Base-by-base conservation (phyloP, 2,329 filamentous ascomycete species). In the Beauveria pseudobassiana region DNA sequence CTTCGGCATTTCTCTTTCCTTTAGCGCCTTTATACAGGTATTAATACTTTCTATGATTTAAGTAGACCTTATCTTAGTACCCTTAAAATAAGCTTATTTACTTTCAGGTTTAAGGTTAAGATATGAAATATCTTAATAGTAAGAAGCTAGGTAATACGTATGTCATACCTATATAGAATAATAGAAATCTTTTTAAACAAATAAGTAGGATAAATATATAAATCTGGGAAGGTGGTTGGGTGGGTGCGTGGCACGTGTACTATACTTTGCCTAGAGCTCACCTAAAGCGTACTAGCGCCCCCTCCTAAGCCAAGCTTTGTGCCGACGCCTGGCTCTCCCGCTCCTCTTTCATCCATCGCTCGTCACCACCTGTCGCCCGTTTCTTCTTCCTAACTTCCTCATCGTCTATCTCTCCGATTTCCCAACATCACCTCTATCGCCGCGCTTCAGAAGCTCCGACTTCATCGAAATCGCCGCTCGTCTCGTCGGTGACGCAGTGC, bases 401-500 rank as follows among this genome's bases (percentile, higher is more conserved):
- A 42, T 42, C 34, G 5, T 22, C n/a, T n/a, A 6, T 45, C 28
- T 46, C 55, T 22, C 14, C 12, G 46, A 16, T 24, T 48, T 16
- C n/a, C 20, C 46, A 42, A 59, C 45, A 9, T 18, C 22, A 18
- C 43, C 4, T 45, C 43, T 46, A 42, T 40, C 55, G 24, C 45
- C 5, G 45, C 30, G 18, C 40, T 28, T 22, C 8, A n/a, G 28
- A 12, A 59, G 45, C 20, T 16, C 26, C 30, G 48, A 40, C 7
- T 24, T 24, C 18, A 59, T 20, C 24, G 34, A 59, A 45, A 51
- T 51, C 38, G 57, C 20, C 16, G 38, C 38, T 16, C 22, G 48
- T 45, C 46, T 22, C 26, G 38, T 38, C 57, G 14, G 57, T 59
- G 57, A 59, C 57, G 57, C 57, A 59, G 38, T 26, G 45, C 18